Percentiles rank a stretch among this genome's conserved stretches.
phyloP scores from a whole-genome alignment of 306 rosid genomes.

The Cicer yamashitae region DNA sequence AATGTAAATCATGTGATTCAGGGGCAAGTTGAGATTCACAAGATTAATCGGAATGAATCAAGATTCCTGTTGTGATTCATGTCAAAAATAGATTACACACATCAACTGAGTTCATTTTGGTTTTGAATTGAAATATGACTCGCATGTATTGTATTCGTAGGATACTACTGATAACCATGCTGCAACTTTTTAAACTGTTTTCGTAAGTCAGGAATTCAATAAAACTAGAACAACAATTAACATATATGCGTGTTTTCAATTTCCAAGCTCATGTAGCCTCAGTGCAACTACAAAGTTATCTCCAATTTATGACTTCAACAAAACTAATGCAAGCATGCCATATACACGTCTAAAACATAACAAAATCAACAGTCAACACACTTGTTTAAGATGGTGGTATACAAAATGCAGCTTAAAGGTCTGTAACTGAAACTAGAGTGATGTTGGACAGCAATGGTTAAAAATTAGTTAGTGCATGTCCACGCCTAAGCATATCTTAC shows the following conservation, averaged over 20 bases:
- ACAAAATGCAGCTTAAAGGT: conserved; percentile 3
- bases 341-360: background rate
- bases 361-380: background rate
- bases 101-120: background rate
- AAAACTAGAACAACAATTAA: background rate
- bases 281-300: conserved; percentile 3
- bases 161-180: background rate
- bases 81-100: no score
- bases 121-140: background rate
- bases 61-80: no score
- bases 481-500: conserved; percentile 16
- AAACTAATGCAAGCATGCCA: background rate
- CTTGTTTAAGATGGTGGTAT: background rate
- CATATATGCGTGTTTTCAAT: background rate
- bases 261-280: background rate
- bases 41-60: no score
- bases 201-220: conserved; percentile 5
- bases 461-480: conserved; percentile 16
- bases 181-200: background rate
- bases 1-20: no score
- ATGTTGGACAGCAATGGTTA: background rate
- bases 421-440: conserved; percentile 15
- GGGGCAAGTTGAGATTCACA: no score
- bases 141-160: background rate
- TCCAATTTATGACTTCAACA: conserved; percentile 4